Percentiles rank a stretch among this genome's conserved stretches.
Conservation (phyloP, 495 filamentous ascomycete genomes). For the Alectoria sarmentosa region DNA sequence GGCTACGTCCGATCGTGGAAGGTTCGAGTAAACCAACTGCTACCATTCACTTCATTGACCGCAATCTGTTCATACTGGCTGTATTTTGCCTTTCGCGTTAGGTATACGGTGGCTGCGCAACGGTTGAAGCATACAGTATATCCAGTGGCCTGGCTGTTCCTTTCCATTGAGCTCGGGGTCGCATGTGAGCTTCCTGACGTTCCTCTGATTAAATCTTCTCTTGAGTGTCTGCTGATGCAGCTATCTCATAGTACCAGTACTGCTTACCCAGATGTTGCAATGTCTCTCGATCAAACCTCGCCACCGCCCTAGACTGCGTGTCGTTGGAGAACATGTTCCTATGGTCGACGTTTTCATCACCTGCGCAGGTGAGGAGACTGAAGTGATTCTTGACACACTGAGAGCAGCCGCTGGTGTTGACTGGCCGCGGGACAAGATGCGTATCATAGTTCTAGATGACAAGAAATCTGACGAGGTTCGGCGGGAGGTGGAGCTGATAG, state of each 20-base stretch:
- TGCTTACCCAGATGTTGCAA: not conserved
- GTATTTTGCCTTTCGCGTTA: slow-evolving; percentile 4
- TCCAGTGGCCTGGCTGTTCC: slow-evolving; percentile 12
- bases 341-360: slow-evolving; percentile 47
- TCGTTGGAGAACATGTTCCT: slow-evolving; percentile 24
- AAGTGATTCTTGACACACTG: slow-evolving; percentile 47
- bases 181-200: slow-evolving; percentile 22
- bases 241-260: slow-evolving; percentile 27
- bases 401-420: slow-evolving; percentile 42
- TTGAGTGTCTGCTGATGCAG: slow-evolving; percentile 9
- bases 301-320: slow-evolving; percentile 3
- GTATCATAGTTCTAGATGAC: slow-evolving; percentile 49
- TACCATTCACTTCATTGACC: not conserved
- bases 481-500: slow-evolving; percentile 28
- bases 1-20: not conserved
- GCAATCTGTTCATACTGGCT: not conserved
- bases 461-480: slow-evolving; percentile 34
- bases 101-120: slow-evolving; percentile 11
- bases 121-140: not conserved
- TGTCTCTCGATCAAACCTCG: slow-evolving; percentile 6
- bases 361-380: slow-evolving; percentile 45
- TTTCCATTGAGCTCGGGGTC: slow-evolving; percentile 3
- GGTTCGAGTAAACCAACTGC: not conserved
- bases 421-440: slow-evolving; percentile 43
- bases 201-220: slow-evolving; percentile 6